Percentiles rank a stretch among this genome's conserved stretches.
phyloP scores from a whole-genome alignment of 371 early-diverging fungal species.

The Mucor piriformis region DNA sequence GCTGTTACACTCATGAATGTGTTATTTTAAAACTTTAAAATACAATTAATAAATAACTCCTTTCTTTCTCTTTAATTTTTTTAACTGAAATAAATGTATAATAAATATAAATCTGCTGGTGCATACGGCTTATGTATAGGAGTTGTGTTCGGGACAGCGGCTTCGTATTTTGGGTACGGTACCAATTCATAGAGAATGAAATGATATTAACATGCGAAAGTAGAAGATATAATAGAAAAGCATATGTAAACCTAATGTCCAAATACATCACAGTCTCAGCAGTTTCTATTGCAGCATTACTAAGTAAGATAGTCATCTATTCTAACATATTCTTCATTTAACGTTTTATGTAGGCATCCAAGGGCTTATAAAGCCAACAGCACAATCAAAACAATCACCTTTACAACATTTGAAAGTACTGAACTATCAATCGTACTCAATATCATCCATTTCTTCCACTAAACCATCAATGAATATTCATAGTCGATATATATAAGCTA shows the following conservation, averaged over 20 bases:
- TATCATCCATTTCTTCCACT: slow-evolving; percentile 13
- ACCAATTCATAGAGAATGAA: neutral
- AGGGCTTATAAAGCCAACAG: slow-evolving; percentile 5
- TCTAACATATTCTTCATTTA: neutral
- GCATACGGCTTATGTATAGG: slow-evolving; percentile 22
- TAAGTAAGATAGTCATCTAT: slow-evolving; percentile 6
- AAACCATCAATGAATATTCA: slow-evolving; percentile 15
- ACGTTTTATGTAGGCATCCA: slow-evolving; percentile 2
- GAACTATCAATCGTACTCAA: slow-evolving; percentile 22
- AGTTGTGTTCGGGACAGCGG: slow-evolving; percentile 28
- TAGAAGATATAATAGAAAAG: neutral
- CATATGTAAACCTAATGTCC: slow-evolving; percentile 3
- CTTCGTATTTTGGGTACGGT: slow-evolving; percentile 14
- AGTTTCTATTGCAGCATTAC: slow-evolving; percentile 17
- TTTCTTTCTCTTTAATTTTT: no score
- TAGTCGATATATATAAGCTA: slow-evolving; percentile 12
- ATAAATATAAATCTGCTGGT: neutral
- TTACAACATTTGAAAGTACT: slow-evolving; percentile 21
- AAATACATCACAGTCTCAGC: slow-evolving; percentile 17
- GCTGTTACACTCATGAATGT: no score
- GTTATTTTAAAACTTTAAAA: no score
- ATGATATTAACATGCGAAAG: neutral
- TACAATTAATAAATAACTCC: no score
- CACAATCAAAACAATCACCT: slow-evolving; percentile 3
- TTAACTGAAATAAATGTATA: neutral